Percentiles rank a stretch among this genome's conserved stretches.
Evolutionary conservation across 2,329 filamentous ascomycete species (phyloP).

Genomic region (Thielaviopsis euricoi): DNA sequence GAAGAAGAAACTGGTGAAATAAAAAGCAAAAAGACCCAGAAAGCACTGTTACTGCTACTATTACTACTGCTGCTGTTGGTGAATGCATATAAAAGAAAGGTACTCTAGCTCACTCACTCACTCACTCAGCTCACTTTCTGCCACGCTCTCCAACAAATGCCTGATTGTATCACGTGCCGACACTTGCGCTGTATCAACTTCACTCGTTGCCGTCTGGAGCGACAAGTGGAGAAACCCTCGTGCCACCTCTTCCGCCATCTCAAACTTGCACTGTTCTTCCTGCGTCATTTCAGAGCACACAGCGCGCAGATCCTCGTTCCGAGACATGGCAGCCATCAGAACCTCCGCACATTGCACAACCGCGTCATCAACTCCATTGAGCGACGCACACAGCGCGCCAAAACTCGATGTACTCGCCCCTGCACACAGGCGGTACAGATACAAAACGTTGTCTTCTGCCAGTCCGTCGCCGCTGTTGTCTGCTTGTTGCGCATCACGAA

Average conservation of each 20-base stretch:
- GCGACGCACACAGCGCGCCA: constrained; percentile 66
- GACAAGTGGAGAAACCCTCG: constrained; percentile 33
- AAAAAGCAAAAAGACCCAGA: not conserved
- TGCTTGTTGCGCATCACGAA: constrained; percentile 29
- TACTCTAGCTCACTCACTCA: not conserved
- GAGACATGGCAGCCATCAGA: constrained; percentile 49
- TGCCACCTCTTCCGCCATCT: constrained; percentile 46
- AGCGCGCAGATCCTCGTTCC: constrained; percentile 59
- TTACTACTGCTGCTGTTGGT: no score
- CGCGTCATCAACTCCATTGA: constrained; percentile 62
- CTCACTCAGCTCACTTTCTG: not conserved
- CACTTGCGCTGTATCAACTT: constrained; percentile 1
- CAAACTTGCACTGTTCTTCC: constrained; percentile 48
- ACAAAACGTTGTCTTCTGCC: constrained; percentile 48
- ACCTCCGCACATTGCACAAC: constrained; percentile 63
- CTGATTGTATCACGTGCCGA: constrained; percentile 1
- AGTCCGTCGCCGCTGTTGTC: constrained; percentile 20
- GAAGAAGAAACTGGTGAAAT: not conserved
- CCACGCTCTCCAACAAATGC: constrained; percentile 1
- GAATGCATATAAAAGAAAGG: not conserved
- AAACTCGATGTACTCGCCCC: constrained; percentile 70
- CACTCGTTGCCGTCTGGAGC: not conserved
- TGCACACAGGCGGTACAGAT: constrained; percentile 51
- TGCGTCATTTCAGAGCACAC: constrained; percentile 52
- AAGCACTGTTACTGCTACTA: no score